Evolutionary conservation across 1,284 basidiomycete genomes (phyloP), one percentile per base, ranked within the genome.

Genomic region (Gastroboletus turbinatus): DNA sequence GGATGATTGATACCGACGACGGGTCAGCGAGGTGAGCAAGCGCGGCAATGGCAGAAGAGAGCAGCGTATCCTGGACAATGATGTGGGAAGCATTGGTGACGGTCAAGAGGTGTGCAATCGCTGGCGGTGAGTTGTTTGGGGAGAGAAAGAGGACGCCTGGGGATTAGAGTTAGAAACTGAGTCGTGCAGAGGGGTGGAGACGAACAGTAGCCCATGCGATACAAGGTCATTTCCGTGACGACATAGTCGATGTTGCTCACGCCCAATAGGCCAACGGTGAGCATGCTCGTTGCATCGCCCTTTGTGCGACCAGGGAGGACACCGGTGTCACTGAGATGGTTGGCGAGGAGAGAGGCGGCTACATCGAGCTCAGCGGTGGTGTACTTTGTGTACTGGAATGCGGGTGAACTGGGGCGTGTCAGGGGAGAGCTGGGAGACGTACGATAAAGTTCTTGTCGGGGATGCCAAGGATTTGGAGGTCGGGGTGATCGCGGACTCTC

Each of bases 121-220:
- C 82, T 1, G 82, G 71, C 0, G 79, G 73, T 0, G 80, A 81
- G 66, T 85, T 85, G 69, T 85, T 83, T 43, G 80, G 76, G 5
- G 78, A 81, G n/a, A 83, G 67, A 3, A 83, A 69, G 16, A 82
- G 71, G 1, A 71, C 58, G 16, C 66, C 66, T 71, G 23, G 36
- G 23, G 19, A 27, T 33, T 13, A 29, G 13, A 14, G 16, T 63
- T 23, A 56, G n/a, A 27, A 23, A 40, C 1, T 7, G 42, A n/a
- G 19, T 6, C 3, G 1, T 2, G 8, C 5, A 36, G n/a, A 19
- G 1, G 0, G 46, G 11, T 1, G 36, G 38, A 32, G 19, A 68
- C 67, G 40, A 40, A 68, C 66, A 70, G 50, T 70, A 70, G 16
- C 66, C 67, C 69, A 71, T 68, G 17, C 69, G 69, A 52, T 60